These are phyloP conservation scores for Arthrobotrys musiformis DNA, from an alignment of 2,329 filamentous ascomycete species.

Conservation along the genomic window DNA sequence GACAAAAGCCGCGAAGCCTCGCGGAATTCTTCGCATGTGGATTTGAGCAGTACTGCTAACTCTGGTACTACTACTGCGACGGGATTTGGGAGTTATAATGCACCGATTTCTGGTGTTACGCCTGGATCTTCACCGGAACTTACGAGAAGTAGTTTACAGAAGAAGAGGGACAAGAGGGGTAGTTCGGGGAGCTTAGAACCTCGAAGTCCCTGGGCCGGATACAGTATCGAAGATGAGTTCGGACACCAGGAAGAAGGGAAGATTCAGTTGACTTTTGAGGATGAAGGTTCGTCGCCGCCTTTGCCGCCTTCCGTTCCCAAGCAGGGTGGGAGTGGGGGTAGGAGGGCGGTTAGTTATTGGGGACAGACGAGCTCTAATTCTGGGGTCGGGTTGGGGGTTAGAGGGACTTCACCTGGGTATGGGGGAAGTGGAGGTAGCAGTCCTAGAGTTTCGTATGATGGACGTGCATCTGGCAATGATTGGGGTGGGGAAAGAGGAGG, in stretches of 20 bases:
- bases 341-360: conserved; percentile 52
- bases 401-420: conserved; percentile 25
- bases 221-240: conserved; percentile 64
- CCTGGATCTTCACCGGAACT: conserved; percentile 34
- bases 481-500: conserved; percentile 33
- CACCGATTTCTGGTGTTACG: not conserved
- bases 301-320: conserved; percentile 60
- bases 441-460: conserved; percentile 44
- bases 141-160: conserved; percentile 44
- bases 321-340: conserved; percentile 33
- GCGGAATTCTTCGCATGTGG: conserved; percentile 41
- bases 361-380: conserved; percentile 23
- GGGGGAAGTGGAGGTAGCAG: conserved; percentile 33
- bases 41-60: conserved; percentile 19
- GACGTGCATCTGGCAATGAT: conserved; percentile 31
- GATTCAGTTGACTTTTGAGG: conserved; percentile 77
- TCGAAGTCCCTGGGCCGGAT: conserved; percentile 37
- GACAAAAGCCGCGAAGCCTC: conserved; percentile 31
- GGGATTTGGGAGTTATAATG: not conserved
- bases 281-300: conserved; percentile 65
- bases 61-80: not conserved
- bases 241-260: conserved; percentile 57
- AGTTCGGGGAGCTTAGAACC: conserved; percentile 25
- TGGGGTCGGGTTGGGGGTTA: conserved; percentile 18
- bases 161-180: conserved; percentile 23